These are phyloP conservation scores for Fragosphaeria purpurea DNA, from an alignment of 2,329 filamentous ascomycete genomes.

Conservation along the genomic window DNA sequence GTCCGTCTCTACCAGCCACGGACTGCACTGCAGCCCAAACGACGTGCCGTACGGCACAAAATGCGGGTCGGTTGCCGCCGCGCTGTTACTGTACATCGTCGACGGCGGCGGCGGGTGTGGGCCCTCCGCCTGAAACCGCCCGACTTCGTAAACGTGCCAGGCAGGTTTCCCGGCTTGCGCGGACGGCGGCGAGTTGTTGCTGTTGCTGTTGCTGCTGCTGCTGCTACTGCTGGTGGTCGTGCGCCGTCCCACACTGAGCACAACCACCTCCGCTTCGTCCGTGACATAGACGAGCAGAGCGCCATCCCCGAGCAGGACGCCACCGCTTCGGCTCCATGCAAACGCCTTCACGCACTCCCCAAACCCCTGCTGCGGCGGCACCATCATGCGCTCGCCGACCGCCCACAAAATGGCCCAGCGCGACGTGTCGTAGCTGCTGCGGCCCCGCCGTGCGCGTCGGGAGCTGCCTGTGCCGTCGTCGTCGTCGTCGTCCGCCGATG, in stretches of 20 bases:
- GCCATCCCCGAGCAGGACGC: background rate
- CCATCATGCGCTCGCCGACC: slow-evolving; percentile 39
- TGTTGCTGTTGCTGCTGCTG: no score
- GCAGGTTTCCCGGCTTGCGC: slow-evolving; percentile 6
- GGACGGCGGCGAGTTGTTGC: background rate
- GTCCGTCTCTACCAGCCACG: slow-evolving; percentile 33
- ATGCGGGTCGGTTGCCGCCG: slow-evolving; percentile 32
- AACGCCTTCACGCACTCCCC: slow-evolving; percentile 40
- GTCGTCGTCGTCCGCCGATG: slow-evolving; percentile 9
- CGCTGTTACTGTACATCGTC: no score
- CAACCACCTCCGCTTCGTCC: slow-evolving; percentile 37
- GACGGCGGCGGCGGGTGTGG: slow-evolving; percentile 25
- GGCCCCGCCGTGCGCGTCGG: slow-evolving; percentile 5
- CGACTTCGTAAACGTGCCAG: slow-evolving; percentile 43
- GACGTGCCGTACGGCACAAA: slow-evolving; percentile 37
- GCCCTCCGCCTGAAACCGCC: slow-evolving; percentile 36
- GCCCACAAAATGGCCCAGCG: slow-evolving; percentile 48
- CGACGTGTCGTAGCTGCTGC: slow-evolving; percentile 21
- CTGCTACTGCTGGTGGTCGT: slow-evolving; percentile 19
- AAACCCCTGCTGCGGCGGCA: slow-evolving; percentile 32
- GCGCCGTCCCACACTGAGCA: slow-evolving; percentile 35
- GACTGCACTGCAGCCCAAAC: slow-evolving; percentile 44
- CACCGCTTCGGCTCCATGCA: slow-evolving; percentile 32
- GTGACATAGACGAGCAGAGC: slow-evolving; percentile 42
- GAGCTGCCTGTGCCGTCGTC: background rate